Base-by-base conservation (phyloP, 1,284 basidiomycete species). In the Ustanciosporium gigantosporum region DNA sequence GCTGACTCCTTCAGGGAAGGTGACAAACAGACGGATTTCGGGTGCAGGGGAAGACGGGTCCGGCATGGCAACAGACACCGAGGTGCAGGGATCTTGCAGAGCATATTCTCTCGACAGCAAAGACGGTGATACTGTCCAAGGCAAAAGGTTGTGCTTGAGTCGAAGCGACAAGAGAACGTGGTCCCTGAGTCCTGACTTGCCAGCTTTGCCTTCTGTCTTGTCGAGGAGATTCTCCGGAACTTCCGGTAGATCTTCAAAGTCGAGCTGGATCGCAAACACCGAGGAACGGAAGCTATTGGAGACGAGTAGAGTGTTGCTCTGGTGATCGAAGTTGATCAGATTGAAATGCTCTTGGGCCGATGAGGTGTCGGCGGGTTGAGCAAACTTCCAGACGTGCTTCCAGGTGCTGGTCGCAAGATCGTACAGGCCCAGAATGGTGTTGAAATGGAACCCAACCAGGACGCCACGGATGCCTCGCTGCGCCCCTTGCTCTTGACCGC, bases 201-300 rank as follows among this genome's bases (percentile, higher is more conserved):
- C 27, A 9, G 27, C 27, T n/a, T 9, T n/a, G 11, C 11, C 27
- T 9, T 9, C 36, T 11, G 36, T 9, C n/a, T 37, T 23, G 9
- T 37, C 16, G 9, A 22, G 8, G 17, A 14, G 25, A 16, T 16
- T 40, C 19, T 15, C 22, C 24, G 15, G 31, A 8, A 35, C 25
- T 9, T 25, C 21, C 2, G 47, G 48, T 7, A 58, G 40, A 16
- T 47, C 27, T 29, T 51, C 40, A 8, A 53, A 27, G 14, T 48
- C 50, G 23, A 62, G 41, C 13, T 41, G 44, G 14, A 57, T 15
- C 9, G 48, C 45, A 35, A 57, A 57, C 37, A 62, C 38, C n/a
- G 59, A 62, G 3, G 52, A 50, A 22, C 59, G 51, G 37, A 46
- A 43, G 31, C 52, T 57, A 47, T 57, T 62, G 45, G 41, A 50